Percentiles rank a stretch among this genome's conserved stretches.
Evolutionary conservation across 164 flowering plant genomes (phyloP).

Genomic region (Pachysandra terminalis): DNA sequence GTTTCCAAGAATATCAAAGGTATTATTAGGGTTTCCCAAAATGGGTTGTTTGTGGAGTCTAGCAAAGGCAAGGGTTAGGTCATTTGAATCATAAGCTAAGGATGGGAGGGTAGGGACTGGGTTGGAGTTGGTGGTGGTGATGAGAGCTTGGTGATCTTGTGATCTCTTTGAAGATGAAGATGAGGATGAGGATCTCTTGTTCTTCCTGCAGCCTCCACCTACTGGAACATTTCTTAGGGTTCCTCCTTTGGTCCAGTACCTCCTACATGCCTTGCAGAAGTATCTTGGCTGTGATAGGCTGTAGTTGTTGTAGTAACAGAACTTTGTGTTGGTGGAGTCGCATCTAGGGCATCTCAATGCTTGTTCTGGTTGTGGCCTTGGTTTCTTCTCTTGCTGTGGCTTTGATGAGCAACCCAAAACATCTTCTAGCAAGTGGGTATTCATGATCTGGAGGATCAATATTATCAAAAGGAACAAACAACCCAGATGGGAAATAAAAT

Average conservation of each 20-base stretch:
- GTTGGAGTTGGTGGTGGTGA: conserved; percentile 27
- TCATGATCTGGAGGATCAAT: conserved; percentile 54
- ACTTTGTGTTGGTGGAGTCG: conserved; percentile 86
- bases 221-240: conserved; percentile 88
- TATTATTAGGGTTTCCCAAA: conserved; percentile 28
- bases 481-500: no score
- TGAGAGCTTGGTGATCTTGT: conserved; percentile 31
- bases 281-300: conserved; percentile 94
- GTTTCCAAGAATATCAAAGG: conserved; percentile 33
- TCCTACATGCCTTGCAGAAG: conserved; percentile 88
- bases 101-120: conserved; percentile 28
- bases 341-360: conserved; percentile 93
- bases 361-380: conserved; percentile 68
- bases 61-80: conserved; percentile 62
- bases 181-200: no score
- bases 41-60: conserved; percentile 52
- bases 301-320: conserved; percentile 98
- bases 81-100: conserved; percentile 44
- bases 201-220: conserved; percentile 95
- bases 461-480: no score
- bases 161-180: conserved; percentile 43
- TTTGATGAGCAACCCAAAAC: conserved; percentile 55
- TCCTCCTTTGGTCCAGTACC: conserved; percentile 99
- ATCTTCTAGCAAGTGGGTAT: conserved; percentile 50
- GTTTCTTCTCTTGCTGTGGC: conserved; percentile 51